Base-by-base conservation (phyloP, 2,329 filamentous ascomycete genomes). In the Hypomyces rosellus region DNA sequence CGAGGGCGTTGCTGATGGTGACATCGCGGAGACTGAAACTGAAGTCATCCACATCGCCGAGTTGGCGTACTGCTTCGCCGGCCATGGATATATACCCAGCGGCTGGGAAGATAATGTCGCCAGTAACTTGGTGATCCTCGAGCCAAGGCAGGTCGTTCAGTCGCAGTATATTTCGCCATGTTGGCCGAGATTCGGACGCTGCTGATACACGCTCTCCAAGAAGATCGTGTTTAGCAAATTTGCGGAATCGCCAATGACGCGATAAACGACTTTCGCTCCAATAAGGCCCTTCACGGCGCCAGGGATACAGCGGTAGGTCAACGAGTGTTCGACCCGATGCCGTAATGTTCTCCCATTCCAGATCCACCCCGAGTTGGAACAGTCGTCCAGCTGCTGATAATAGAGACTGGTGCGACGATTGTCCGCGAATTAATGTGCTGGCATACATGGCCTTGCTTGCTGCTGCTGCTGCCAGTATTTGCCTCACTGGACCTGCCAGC, bases 201-300 rank as follows among this genome's bases (percentile, higher is more conserved):
- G n/a, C 37, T n/a, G 14, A 3, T 8, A 39, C 16, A 9, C 14
- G n/a, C n/a, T 18, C 16, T 15, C 49, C 49, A 2, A 74, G 57
- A 0, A 77, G 59, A 34, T 74, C 69, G 40, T 74, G 69, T 0
- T 66, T 60, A 0, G 64, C 56, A 44, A 65, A 61, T 34, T 58
- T 53, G 3, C 67, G 60, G 41, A 61, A 57, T 5, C 69, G 60
- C 55, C 65, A 65, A 12, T 64, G 63, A 2, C 57, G 50, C 13
- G 62, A 61, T 2, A 65, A 47, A 1, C 67, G 62, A 0, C 62
- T 57, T 51, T 68, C 65, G 14, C 52, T 43, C 63, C 66, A 71
- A 49, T 66, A 64, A 20, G 48, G 59, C 1, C 57, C 60, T 34
- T 59, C 54, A 40, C 72, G 67, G 18, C 69, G 62, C 68, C 69